Base-by-base conservation (phyloP, 495 filamentous ascomycete species). In the Friedmanniomyces endolithicus region DNA sequence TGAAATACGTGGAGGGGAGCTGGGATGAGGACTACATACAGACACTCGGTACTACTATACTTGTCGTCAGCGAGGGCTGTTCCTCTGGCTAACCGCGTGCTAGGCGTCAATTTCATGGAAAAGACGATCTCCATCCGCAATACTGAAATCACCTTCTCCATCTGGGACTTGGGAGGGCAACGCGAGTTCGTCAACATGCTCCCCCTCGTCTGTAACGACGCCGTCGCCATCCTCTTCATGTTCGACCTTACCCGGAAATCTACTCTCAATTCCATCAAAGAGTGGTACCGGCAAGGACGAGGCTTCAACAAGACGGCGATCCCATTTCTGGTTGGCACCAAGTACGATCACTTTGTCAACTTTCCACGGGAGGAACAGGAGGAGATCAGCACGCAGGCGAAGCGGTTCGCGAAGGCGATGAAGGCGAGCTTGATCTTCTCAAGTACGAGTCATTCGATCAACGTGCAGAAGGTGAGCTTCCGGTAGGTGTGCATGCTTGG, bases 11-110 rank as follows among this genome's bases (percentile, higher is more conserved):
- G 35, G 92, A 98, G 71, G 92, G 92, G 23, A 94, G 88, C 69
- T 98, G 94, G 87, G 92, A 98, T 70, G 92, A 98, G 71, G 92
- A 98, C 70, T 98, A 98, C 70, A 98, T 98, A 63, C 92, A 98
- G 72, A 98, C 92, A 24, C 72, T 98, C 47, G 92, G 90, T 87
- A 73, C 49, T 87, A 73, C 49, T 74, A n/a, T 11, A 11, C 17
- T 52, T 9, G 27, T 24, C 31, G 4, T 29, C 50, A 22, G 25
- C 49, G 22, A 17, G 11, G 20, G 35, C 11, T 11, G 11, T 20
- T 11, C 22, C 11, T 17, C 24, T 23, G 48, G 47, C 25, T 29
- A 23, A 34, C 23, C 16, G 17, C 19, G 11, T 39, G 46, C 11
- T 53, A 86, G 84, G 84, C 55, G 92, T 98, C 70, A 98, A 98